Evolutionary conservation across 306 rosid species (phyloP), one percentile per base, ranked within the genome.

Genomic region (Inga oerstediana): DNA sequence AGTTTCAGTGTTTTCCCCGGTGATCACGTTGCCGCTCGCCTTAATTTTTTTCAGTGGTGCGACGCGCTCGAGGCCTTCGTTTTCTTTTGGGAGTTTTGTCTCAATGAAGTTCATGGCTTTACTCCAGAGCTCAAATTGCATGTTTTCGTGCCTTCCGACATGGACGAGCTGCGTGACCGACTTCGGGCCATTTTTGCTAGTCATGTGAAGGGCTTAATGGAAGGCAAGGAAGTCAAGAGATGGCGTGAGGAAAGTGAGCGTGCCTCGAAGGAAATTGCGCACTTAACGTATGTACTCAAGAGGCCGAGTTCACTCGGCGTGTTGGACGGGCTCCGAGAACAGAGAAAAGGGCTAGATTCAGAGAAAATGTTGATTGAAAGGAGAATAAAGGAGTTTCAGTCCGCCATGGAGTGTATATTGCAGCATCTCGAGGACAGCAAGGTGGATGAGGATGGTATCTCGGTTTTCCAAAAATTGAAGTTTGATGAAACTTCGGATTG

Each of bases 321-420:
- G 16, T 5, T 0, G 8, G 0, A 7, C 0, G 84, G 72, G 46
- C 59, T 83, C 0, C 0, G 0, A 5, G 89, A 85, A n/a, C 85
- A 7, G 83, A 76, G 17, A 83, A 72, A 82, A 43, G 85, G 90
- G 78, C 89, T 89, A 14, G 61, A 30, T 2, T 19, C 10, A 8
- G 97, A 96, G 78, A 85, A 79, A 76, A 49, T 14, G 1, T 72
- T 89, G 79, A 79, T 91, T 41, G 86, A 64, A 43, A 85, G 62
- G 85, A 88, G 94, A 61, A 27, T 94, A 34, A 81, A 34, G 58
- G 99, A 96, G 86, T 96, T 96, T 85, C 78, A 62, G 85, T 85
- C 81, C 27, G 97, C 91, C 1, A 90, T 96, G 97, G 78, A 82
- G 74, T 89, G 89, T 74, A 27, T 96, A 34, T 86, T 92, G 73